phyloP scores from a whole-genome alignment of 2,329 filamentous ascomycete species.

The Neonectria punicea region DNA sequence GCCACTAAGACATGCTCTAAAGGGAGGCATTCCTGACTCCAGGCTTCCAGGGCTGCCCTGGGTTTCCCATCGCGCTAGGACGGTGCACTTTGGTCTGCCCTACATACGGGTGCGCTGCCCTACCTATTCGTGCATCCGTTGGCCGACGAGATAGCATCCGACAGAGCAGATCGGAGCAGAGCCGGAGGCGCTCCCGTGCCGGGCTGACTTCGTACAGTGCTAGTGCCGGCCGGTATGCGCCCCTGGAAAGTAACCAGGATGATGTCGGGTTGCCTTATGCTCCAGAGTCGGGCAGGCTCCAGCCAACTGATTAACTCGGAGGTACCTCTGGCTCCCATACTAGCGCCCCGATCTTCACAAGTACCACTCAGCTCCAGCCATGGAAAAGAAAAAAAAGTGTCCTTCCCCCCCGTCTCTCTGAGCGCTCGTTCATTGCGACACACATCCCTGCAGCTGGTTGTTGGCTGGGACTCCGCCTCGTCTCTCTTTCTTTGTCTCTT shows the following conservation, averaged over 20 bases:
- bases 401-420: slow-evolving; percentile 7
- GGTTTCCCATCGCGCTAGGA: not conserved
- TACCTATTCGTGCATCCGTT: no score
- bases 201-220: not conserved
- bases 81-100: not conserved
- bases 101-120: not conserved
- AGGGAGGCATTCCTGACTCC: not conserved
- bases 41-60: not conserved
- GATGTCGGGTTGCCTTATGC: slow-evolving; percentile 10
- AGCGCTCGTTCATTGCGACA: slow-evolving; percentile 23
- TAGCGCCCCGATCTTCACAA: not conserved
- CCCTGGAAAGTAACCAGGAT: slow-evolving; percentile 16
- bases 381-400: slow-evolving; percentile 12
- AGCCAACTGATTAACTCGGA: not conserved
- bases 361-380: slow-evolving; percentile 10
- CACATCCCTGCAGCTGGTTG: slow-evolving; percentile 24
- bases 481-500: slow-evolving; percentile 25
- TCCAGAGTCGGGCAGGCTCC: not conserved
- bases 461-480: slow-evolving; percentile 25
- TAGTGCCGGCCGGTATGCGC: slow-evolving; percentile 15
- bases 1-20: not conserved
- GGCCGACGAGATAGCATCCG: no score
- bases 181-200: slow-evolving; percentile 3
- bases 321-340: slow-evolving; percentile 15
- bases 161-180: not conserved